A percentile compares a stretch with the other conserved stretches of the same genome.
phyloP scores from a whole-genome alignment of 2,329 filamentous ascomycete genomes.

The Arthrobotrys conoides region DNA sequence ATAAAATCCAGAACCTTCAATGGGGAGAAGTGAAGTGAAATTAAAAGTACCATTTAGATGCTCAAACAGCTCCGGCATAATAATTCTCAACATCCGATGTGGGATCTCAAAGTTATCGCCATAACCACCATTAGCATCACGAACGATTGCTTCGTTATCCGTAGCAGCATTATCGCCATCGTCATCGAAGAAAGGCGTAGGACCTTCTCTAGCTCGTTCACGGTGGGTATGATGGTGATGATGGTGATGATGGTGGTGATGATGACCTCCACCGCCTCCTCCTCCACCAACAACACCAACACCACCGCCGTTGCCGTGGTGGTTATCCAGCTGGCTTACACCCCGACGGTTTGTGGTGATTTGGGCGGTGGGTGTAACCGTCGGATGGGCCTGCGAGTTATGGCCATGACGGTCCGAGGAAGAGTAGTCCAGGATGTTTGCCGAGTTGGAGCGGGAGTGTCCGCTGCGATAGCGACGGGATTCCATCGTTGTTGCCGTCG shows the following conservation, averaged over 20 bases:
- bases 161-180: slow-evolving; percentile 35
- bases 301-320: slow-evolving; percentile 24
- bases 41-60: slow-evolving; percentile 48
- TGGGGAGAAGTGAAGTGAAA: neutral
- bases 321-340: slow-evolving; percentile 70
- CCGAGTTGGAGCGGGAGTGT: slow-evolving; percentile 54
- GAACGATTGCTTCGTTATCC: slow-evolving; percentile 53
- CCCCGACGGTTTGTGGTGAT: slow-evolving; percentile 73
- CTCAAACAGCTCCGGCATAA: slow-evolving; percentile 60
- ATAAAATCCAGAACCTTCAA: neutral
- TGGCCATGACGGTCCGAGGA: slow-evolving; percentile 52
- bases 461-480: slow-evolving; percentile 53
- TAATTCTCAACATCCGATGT: slow-evolving; percentile 52
- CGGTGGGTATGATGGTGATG: slow-evolving; percentile 32
- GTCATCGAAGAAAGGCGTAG: slow-evolving; percentile 53
- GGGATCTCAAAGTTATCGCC: slow-evolving; percentile 66
- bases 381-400: slow-evolving; percentile 10
- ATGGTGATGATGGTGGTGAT: slow-evolving; percentile 41
- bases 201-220: slow-evolving; percentile 43
- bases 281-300: too few species aligned
- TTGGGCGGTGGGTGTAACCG: slow-evolving; percentile 68
- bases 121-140: slow-evolving; percentile 54
- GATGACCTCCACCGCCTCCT: neutral
- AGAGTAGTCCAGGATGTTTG: slow-evolving; percentile 59
- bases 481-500: slow-evolving; percentile 22